A percentile compares a stretch with the other conserved stretches of the same genome.
These are phyloP conservation scores for Eucommia ulmoides DNA, from an alignment of 257 asterid species.

Conservation along the genomic window DNA sequence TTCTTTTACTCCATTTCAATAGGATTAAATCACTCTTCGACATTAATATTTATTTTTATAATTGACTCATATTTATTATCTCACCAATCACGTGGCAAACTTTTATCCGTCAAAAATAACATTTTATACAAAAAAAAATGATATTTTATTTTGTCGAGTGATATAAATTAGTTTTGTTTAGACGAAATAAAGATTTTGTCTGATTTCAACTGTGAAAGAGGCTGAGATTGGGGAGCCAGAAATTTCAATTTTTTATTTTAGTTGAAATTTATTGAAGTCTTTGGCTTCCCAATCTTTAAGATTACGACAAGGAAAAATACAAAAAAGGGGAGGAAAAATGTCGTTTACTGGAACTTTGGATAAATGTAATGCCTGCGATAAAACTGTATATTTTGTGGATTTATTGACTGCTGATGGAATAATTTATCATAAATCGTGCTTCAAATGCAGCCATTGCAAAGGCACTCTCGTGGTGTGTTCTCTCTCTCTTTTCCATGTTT, in stretches of 20 bases:
- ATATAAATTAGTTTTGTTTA: constrained; percentile 14
- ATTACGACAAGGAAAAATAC: neutral
- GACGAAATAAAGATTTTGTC: constrained; percentile 12
- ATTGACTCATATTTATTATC: constrained; percentile 35
- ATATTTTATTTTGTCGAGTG: constrained; percentile 3
- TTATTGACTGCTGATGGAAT: constrained; percentile 51
- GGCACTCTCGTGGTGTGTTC: constrained; percentile 37
- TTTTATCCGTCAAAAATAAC: constrained; percentile 10
- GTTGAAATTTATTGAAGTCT: neutral
- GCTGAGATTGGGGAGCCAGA: neutral
- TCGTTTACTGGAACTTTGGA: constrained; percentile 20
- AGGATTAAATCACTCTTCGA: constrained; percentile 18
- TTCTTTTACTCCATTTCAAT: constrained; percentile 21
- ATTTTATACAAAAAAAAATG: constrained; percentile 12
- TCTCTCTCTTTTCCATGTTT: neutral
- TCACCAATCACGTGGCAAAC: constrained; percentile 50
- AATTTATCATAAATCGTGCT: constrained; percentile 47
- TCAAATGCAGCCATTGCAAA: constrained; percentile 46
- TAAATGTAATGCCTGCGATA: constrained; percentile 53
- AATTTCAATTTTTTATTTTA: neutral
- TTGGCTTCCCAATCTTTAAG: neutral
- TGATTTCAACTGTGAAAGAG: constrained; percentile 12
- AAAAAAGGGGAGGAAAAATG: constrained; percentile 3
- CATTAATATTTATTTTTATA: too few relatives aligned
- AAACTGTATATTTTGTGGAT: constrained; percentile 43